Evolutionary conservation across 2,329 filamentous ascomycete species (phyloP).

Genomic region (Emergomyces orientalis): DNA sequence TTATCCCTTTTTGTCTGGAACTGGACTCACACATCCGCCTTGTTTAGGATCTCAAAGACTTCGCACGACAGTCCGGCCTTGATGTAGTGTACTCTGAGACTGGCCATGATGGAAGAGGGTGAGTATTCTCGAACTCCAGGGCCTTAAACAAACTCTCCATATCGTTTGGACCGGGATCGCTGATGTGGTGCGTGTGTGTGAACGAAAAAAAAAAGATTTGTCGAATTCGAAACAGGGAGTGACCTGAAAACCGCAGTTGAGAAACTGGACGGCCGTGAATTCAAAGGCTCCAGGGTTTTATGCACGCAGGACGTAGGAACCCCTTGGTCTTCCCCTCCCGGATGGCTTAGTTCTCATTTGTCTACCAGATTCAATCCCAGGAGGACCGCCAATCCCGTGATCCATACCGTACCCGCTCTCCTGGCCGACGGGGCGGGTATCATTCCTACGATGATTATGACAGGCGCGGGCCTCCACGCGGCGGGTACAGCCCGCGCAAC

Average conservation of each 20-base stretch:
- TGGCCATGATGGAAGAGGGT: slow-evolving; percentile 84
- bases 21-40: slow-evolving; percentile 68
- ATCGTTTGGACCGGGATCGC: neutral
- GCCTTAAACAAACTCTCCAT: neutral
- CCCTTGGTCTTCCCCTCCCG: slow-evolving; percentile 7
- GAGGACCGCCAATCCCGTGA: slow-evolving; percentile 64
- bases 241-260: slow-evolving; percentile 88
- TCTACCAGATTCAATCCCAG: slow-evolving; percentile 52
- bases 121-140: slow-evolving; percentile 31
- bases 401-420: slow-evolving; percentile 70
- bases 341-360: slow-evolving; percentile 20
- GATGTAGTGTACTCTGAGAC: slow-evolving; percentile 99
- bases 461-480: slow-evolving; percentile 65
- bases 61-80: slow-evolving; percentile 89
- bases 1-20: slow-evolving; percentile 33
- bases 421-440: slow-evolving; percentile 57
- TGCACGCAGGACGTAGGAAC: slow-evolving; percentile 75
- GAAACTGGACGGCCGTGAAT: slow-evolving; percentile 86
- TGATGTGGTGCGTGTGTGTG: neutral
- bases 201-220: slow-evolving; percentile 55
- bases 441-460: slow-evolving; percentile 71
- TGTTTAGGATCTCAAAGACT: slow-evolving; percentile 98
- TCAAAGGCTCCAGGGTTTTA: slow-evolving; percentile 78
- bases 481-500: slow-evolving; percentile 76
- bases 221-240: slow-evolving; percentile 89